These are phyloP conservation scores for Phanerochaete sordida DNA, from an alignment of 768 basidiomycete genomes.

Conservation along the genomic window DNA sequence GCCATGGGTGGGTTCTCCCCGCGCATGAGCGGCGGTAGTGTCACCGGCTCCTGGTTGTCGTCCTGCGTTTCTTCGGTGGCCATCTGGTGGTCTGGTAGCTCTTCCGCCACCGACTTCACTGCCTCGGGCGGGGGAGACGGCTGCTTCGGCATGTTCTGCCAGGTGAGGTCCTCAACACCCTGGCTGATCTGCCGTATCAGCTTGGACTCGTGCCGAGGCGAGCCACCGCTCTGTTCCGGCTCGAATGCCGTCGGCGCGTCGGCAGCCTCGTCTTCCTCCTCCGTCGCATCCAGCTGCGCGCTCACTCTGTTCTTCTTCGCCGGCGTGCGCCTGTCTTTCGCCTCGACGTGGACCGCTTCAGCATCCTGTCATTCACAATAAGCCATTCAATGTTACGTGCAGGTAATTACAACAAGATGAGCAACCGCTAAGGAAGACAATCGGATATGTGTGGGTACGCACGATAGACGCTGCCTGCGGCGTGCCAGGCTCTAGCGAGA, in stretches of 20 bases:
- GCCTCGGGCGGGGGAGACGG: constrained; percentile 8
- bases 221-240: constrained; percentile 28
- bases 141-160: constrained; percentile 49
- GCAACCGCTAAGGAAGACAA: neutral
- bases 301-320: constrained; percentile 71
- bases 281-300: constrained; percentile 46
- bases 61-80: neutral
- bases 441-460: constrained; percentile 21
- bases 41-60: neutral
- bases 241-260: constrained; percentile 28
- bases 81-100: neutral
- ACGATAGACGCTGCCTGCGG: constrained; percentile 29
- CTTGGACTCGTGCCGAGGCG: constrained; percentile 78
- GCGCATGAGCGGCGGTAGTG: neutral
- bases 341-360: constrained; percentile 33
- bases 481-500: constrained; percentile 64
- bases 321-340: constrained; percentile 54
- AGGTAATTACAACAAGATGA: neutral
- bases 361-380: constrained; percentile 17
- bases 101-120: constrained; percentile 6
- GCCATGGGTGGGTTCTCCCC: constrained; percentile 18
- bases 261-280: constrained; percentile 49
- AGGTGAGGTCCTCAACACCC: constrained; percentile 74
- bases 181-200: constrained; percentile 75
- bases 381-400: neutral